Conservation (phyloP, 163 green algal species). For the Volvox carteri region DNA sequence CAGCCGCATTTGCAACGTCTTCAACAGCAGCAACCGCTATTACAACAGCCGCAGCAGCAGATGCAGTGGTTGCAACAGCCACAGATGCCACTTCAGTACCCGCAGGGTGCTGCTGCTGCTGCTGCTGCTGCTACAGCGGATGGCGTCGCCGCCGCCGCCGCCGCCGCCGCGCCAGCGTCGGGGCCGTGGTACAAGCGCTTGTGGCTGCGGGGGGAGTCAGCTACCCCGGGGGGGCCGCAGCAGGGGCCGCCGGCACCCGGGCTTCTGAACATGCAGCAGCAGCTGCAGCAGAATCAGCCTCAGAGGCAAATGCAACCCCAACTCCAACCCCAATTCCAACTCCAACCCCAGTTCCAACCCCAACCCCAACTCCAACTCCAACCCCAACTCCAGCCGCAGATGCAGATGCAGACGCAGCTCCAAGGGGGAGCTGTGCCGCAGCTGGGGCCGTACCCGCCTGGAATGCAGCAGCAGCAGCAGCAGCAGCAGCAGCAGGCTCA, state of each 20-base stretch:
- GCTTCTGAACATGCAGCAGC: not conserved
- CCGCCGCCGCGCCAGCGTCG: not conserved
- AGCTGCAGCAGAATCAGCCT: not conserved
- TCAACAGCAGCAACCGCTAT: not conserved
- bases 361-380: not conserved
- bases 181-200: slow-evolving; percentile 48
- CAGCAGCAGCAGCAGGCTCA: slow-evolving; percentile 16
- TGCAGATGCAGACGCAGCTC: too few relatives aligned
- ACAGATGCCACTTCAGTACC: not conserved
- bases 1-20: not conserved
- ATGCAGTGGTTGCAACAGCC: not conserved
- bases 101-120: not conserved
- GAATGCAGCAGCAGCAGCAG: not conserved
- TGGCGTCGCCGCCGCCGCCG: not conserved
- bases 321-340: not conserved
- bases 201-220: not conserved
- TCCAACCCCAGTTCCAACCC: not conserved
- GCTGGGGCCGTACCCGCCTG: not conserved
- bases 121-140: not conserved
- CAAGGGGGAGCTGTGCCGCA: too few relatives aligned
- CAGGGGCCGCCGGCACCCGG: not conserved
- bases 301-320: not conserved
- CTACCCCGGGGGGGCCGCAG: not conserved
- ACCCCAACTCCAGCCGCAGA: not conserved
- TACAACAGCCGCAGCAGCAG: not conserved